Evolutionary conservation across 2,329 filamentous ascomycete species (phyloP).

Genomic region (Sporothrix inflata): DNA sequence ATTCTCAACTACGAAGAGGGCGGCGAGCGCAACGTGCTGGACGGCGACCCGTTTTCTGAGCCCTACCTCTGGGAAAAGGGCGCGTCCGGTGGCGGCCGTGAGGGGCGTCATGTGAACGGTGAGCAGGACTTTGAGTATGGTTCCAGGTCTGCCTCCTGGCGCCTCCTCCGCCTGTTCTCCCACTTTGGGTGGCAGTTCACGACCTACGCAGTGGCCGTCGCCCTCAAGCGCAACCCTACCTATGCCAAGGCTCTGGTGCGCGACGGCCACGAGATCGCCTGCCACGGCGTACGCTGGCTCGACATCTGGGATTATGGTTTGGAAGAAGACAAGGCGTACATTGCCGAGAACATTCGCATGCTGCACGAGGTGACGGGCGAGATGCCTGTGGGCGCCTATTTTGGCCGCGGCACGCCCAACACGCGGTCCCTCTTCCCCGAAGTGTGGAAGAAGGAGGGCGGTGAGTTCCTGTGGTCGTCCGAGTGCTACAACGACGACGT

Average conservation of each 20-base stretch:
- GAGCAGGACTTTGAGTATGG: slow-evolving; percentile 36
- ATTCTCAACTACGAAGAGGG: slow-evolving; percentile 45
- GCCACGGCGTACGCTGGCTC: slow-evolving; percentile 33
- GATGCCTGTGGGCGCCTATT: slow-evolving; percentile 34
- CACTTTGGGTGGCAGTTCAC: slow-evolving; percentile 32
- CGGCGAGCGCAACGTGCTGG: slow-evolving; percentile 37
- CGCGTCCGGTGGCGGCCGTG: slow-evolving; percentile 26
- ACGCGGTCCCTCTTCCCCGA: slow-evolving; percentile 32
- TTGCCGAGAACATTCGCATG: slow-evolving; percentile 29
- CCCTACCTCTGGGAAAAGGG: slow-evolving; percentile 34
- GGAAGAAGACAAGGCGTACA: slow-evolving; percentile 32
- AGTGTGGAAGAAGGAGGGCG: slow-evolving; percentile 31
- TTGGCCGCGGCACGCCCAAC: slow-evolving; percentile 34
- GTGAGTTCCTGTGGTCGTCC: slow-evolving; percentile 32
- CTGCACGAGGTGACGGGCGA: slow-evolving; percentile 32
- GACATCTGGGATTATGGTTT: slow-evolving; percentile 32
- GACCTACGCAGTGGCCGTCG: slow-evolving; percentile 32
- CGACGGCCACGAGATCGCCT: slow-evolving; percentile 34
- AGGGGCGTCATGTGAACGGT: slow-evolving; percentile 32
- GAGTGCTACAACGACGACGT: slow-evolving; percentile 35
- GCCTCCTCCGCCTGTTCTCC: slow-evolving; percentile 31
- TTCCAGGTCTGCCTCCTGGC: slow-evolving; percentile 33
- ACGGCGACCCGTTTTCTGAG: slow-evolving; percentile 37
- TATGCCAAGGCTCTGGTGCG: slow-evolving; percentile 33
- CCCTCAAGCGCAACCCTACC: slow-evolving; percentile 32